phyloP scores from a whole-genome alignment of 1,139 yeast genomes.

The Zygoascus hellenicus region DNA sequence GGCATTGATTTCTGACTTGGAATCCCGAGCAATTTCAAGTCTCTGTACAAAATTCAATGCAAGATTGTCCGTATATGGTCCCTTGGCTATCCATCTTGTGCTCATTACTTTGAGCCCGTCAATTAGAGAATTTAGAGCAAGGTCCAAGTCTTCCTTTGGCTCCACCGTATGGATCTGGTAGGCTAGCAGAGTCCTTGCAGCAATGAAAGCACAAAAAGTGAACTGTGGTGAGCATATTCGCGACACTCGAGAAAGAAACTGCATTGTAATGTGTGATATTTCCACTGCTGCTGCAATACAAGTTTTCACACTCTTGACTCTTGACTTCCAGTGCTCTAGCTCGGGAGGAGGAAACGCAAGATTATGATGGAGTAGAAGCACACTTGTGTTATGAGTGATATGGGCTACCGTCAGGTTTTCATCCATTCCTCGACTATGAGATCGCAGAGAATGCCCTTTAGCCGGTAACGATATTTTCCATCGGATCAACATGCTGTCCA shows the following conservation, averaged over 20 bases:
- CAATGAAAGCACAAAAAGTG: slow-evolving; percentile 13
- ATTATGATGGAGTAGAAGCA: slow-evolving; percentile 24
- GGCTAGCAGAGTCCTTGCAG: slow-evolving; percentile 12
- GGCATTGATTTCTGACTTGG: slow-evolving; percentile 10
- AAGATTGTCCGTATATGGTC: slow-evolving; percentile 7
- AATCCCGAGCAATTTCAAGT: slow-evolving; percentile 8
- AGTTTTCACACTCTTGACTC: slow-evolving; percentile 9
- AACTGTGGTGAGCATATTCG: slow-evolving; percentile 13
- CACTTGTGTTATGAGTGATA: slow-evolving; percentile 25
- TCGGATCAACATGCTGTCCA: slow-evolving; percentile 20
- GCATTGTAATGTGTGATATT: slow-evolving; percentile 10
- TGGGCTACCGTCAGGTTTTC: slow-evolving; percentile 26
- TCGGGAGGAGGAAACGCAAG: slow-evolving; percentile 18
- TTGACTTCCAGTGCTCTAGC: background rate
- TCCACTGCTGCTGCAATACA: slow-evolving; percentile 12
- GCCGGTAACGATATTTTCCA: slow-evolving; percentile 23
- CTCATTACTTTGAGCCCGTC: slow-evolving; percentile 19
- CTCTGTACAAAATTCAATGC: slow-evolving; percentile 11
- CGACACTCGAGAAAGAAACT: slow-evolving; percentile 10
- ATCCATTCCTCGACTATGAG: slow-evolving; percentile 16
- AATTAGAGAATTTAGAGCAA: slow-evolving; percentile 18
- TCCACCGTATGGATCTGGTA: slow-evolving; percentile 6
- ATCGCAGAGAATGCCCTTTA: slow-evolving; percentile 17
- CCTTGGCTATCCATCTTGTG: slow-evolving; percentile 19
- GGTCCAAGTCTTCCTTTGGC: slow-evolving; percentile 9